A percentile compares a stretch with the other conserved stretches of the same genome.
Conservation (phyloP, 2,329 filamentous ascomycete species). For the Teratosphaeria viscida region DNA sequence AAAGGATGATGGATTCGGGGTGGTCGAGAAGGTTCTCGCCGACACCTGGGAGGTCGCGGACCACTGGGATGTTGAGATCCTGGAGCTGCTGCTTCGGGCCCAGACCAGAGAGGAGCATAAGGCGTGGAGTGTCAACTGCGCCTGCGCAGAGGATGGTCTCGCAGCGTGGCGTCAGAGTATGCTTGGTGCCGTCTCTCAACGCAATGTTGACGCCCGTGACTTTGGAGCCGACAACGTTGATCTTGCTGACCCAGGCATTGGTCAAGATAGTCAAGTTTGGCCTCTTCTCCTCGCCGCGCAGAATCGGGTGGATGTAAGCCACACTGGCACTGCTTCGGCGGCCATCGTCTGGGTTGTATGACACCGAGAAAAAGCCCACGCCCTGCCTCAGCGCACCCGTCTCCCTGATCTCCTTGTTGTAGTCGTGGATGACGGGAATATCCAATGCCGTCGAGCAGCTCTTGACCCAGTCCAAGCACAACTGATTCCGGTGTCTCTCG, state of each 20-base stretch:
- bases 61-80: constrained; percentile 41
- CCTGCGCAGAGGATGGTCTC: constrained; percentile 76
- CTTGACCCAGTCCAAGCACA: constrained; percentile 82
- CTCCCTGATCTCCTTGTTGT: constrained; percentile 71
- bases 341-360: constrained; percentile 83
- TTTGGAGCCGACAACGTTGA: constrained; percentile 59
- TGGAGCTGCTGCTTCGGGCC: constrained; percentile 39
- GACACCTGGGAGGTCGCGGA: constrained; percentile 51
- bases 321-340: constrained; percentile 76
- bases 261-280: constrained; percentile 80
- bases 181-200: constrained; percentile 48
- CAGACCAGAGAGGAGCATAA: constrained; percentile 45
- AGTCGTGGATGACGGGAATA: constrained; percentile 74
- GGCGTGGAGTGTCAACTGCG: constrained; percentile 68
- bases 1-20: constrained; percentile 56
- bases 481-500: constrained; percentile 73
- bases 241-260: constrained; percentile 74
- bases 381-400: constrained; percentile 63
- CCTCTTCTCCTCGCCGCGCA: constrained; percentile 69
- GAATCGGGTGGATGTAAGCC: constrained; percentile 85
- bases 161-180: constrained; percentile 49
- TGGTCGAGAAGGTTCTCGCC: constrained; percentile 56
- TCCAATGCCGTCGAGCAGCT: constrained; percentile 68
- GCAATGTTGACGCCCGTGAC: constrained; percentile 66
- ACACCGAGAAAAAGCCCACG: constrained; percentile 82